These are phyloP conservation scores for Psidium friedrichsthalianum DNA, from an alignment of 345 rosid species.

Conservation along the genomic window DNA sequence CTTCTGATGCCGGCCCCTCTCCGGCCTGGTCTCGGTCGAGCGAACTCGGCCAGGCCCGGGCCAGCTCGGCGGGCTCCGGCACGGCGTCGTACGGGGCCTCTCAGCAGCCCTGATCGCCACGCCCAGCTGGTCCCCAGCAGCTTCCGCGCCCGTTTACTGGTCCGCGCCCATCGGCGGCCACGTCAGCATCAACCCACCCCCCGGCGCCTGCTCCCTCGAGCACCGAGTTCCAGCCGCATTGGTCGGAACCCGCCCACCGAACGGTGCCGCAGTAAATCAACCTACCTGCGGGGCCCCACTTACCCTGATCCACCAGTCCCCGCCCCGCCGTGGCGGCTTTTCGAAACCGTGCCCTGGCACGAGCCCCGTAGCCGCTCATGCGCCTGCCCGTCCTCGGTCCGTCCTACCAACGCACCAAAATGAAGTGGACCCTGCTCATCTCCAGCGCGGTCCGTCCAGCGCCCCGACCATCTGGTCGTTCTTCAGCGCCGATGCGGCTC, in stretches of 20 bases:
- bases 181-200: background rate
- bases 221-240: conserved; percentile 8
- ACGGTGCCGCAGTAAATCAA: conserved; percentile 3
- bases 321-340: background rate
- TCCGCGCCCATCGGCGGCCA: conserved; percentile 21
- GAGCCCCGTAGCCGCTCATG: background rate
- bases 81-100: conserved; percentile 24
- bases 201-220: background rate
- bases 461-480: conserved; percentile 24
- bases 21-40: background rate
- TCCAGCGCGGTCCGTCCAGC: conserved; percentile 24
- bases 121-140: conserved; percentile 44
- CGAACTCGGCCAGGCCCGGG: conserved; percentile 17
- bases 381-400: background rate
- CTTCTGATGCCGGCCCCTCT: conserved; percentile 5
- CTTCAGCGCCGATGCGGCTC: conserved; percentile 40
- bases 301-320: conserved; percentile 5
- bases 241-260: conserved; percentile 5
- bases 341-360: conserved; percentile 1
- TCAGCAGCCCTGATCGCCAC: conserved; percentile 57
- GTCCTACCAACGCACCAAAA: background rate
- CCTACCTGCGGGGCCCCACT: conserved; percentile 9
- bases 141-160: conserved; percentile 35
- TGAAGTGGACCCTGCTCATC: background rate
- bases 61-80: conserved; percentile 34